Evolutionary conservation across 2,329 filamentous ascomycete genomes (phyloP).

Genomic region (Curvularia eragrostidis): DNA sequence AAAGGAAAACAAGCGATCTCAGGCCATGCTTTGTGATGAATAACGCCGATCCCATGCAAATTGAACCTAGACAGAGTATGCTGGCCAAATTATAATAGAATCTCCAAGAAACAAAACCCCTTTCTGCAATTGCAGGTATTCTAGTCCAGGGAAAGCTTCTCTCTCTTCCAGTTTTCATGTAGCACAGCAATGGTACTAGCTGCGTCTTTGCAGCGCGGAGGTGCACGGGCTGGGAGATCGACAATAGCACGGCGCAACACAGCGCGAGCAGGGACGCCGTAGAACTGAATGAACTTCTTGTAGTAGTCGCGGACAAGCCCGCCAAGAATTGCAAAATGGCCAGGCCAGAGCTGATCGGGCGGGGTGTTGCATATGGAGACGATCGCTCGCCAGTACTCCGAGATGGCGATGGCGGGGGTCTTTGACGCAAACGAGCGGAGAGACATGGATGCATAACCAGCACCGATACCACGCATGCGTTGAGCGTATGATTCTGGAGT

Average conservation of each 20-base stretch:
- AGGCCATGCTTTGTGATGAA: not conserved
- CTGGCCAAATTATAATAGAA: not conserved
- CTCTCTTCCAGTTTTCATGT: conserved; percentile 42
- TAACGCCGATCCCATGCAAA: not conserved
- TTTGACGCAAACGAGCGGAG: conserved; percentile 71
- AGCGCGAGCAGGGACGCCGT: conserved; percentile 76
- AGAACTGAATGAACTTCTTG: conserved; percentile 78
- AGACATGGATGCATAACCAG: conserved; percentile 82
- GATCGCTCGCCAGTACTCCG: conserved; percentile 82
- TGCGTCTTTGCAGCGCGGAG: conserved; percentile 32
- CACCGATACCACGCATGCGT: conserved; percentile 81
- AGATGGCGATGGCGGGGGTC: conserved; percentile 75
- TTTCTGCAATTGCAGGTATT: not conserved
- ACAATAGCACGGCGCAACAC: conserved; percentile 73
- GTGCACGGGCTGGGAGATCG: conserved; percentile 67
- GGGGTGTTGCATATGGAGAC: conserved; percentile 80
- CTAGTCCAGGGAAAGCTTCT: conserved; percentile 29
- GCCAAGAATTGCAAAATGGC: conserved; percentile 59
- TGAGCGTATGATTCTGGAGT: conserved; percentile 75
- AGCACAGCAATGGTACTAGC: conserved; percentile 41
- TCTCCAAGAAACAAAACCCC: not conserved
- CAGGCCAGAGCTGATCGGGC: conserved; percentile 55
- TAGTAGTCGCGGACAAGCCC: conserved; percentile 68
- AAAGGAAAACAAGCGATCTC: not conserved
- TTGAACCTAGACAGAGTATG: not conserved